Conservation (phyloP, 148 eudicot genomes). For the Cornus controversa region DNA sequence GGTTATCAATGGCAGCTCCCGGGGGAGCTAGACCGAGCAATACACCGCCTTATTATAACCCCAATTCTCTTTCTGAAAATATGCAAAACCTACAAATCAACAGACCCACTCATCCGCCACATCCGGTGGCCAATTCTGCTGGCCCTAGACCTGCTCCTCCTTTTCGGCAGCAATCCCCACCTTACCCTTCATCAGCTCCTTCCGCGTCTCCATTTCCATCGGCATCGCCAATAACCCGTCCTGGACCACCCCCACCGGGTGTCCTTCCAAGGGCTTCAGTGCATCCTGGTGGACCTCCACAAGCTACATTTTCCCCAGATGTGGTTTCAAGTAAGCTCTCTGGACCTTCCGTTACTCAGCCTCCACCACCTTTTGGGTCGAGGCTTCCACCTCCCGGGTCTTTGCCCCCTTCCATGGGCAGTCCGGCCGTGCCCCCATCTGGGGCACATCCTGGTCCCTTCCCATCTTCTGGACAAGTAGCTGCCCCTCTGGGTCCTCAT, state of each 20-base stretch:
- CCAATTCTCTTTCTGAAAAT: conserved; percentile 38
- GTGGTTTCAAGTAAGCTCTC: conserved; percentile 41
- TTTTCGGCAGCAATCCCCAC: conserved; percentile 47
- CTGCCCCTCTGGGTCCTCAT: conserved; percentile 31
- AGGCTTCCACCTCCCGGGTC: conserved; percentile 52
- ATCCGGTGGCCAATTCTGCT: conserved; percentile 17
- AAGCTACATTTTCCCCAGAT: conserved; percentile 40
- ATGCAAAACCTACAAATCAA: conserved; percentile 43
- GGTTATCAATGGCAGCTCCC: conserved; percentile 47
- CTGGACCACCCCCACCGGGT: conserved; percentile 70
- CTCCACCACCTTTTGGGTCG: conserved; percentile 44
- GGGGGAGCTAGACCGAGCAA: conserved; percentile 50
- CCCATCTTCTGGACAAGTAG: too few species aligned
- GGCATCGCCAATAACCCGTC: conserved; percentile 42
- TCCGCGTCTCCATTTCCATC: conserved; percentile 33
- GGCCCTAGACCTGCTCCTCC: conserved; percentile 45
- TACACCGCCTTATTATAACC: conserved; percentile 31
- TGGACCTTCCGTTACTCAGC: conserved; percentile 45
- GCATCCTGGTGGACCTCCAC: conserved; percentile 43
- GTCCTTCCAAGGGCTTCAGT: conserved; percentile 45
- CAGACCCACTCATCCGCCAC: conserved; percentile 28
- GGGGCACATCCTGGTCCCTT: conserved; percentile 32
- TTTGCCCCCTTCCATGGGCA: conserved; percentile 19
- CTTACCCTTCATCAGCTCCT: conserved; percentile 38
- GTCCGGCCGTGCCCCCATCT: conserved; percentile 26